phyloP scores from a whole-genome alignment of 805 yeast genomes.

The Ogataea corticis region DNA sequence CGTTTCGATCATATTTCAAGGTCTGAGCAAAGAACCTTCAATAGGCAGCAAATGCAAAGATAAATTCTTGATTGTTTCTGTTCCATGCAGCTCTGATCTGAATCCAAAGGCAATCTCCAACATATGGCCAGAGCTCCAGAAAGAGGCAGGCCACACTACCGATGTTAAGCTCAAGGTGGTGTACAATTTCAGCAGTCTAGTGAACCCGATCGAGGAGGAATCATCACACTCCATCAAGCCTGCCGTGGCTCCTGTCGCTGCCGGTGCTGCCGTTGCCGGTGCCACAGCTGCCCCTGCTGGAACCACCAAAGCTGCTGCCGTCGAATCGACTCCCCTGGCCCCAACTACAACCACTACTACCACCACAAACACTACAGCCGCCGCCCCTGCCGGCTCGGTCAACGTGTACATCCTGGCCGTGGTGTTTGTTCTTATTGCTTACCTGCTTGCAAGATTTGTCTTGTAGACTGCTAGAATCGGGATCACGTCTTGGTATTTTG shows the following conservation, averaged over 20 bases:
- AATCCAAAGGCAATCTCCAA: conserved; percentile 60
- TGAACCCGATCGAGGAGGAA: conserved; percentile 35
- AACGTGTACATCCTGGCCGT: conserved; percentile 22
- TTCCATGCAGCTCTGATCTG: conserved; percentile 66
- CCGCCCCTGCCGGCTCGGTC: conserved; percentile 10
- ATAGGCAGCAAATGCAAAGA: conserved; percentile 81
- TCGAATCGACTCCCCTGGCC: conserved; percentile 10
- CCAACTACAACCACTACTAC: conserved; percentile 10
- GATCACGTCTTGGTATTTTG: not conserved
- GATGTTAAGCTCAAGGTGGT: conserved; percentile 35
- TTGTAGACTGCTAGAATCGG: conserved; percentile 1
- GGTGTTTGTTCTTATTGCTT: conserved; percentile 23
- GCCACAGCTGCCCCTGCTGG: no score
- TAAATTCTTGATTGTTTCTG: conserved; percentile 85
- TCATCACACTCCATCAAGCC: conserved; percentile 21
- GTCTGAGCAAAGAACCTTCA: conserved; percentile 72
- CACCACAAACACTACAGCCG: conserved; percentile 3
- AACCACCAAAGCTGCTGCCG: not conserved
- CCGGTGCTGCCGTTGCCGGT: no score
- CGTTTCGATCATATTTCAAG: conserved; percentile 84
- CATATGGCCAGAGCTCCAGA: conserved; percentile 71
- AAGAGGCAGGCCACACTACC: conserved; percentile 43
- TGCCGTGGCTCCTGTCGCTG: conserved; percentile 14
- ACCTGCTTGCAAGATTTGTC: conserved; percentile 20
- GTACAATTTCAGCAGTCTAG: conserved; percentile 30